Evolutionary conservation across 2,329 filamentous ascomycete genomes (phyloP), one percentile per base, ranked within the genome.

Genomic region (Aspergillus sp.): DNA sequence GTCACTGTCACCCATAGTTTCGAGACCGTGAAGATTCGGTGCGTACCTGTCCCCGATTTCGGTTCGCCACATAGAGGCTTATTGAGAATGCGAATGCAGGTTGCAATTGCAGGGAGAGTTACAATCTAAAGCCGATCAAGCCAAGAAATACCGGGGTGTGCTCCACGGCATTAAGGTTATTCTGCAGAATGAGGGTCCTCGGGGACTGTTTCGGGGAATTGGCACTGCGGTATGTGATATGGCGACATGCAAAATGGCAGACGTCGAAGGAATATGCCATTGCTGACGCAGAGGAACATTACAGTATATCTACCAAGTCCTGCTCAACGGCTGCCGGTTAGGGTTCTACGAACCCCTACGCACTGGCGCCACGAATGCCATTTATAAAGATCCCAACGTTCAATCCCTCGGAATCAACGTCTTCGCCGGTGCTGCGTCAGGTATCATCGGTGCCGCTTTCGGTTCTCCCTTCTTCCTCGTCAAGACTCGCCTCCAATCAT

Each of bases 1-100:
- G 93, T 98, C 49, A 97, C 91, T 37, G 90, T 94, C 56, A 97
- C 93, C 44, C 93, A 98, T 72, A 90, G 90, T 49, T 97, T 97
- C 74, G 93, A 98, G 74, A 97, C 91, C 10, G 90, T 98, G 68
- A 98, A 98, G 81, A 97, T 97, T 66, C 87, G 90, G 86, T 90
- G 76, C 65, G 77, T 27, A 7, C 23, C 9, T 30, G 10, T 41
- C 43, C 25, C 12, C 41, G 41, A 17, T 22, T 10, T 19, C 39
- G 10, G 23, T 23, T 9, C 6, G 23, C 15, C 38, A 22, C 13
- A 23, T 37, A 19, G 32, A n/a, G 39, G 30, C 12, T 42, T 37
- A 52, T 39, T 22, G 10, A 23, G 5, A 30, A 43, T 50, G 6
- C n/a, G 22, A 13, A 15, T 33, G 50, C 67, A 90, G 89, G 62